Evolutionary conservation across 2,329 filamentous ascomycete genomes (phyloP).

Genomic region (Fusarium lyarnte): DNA sequence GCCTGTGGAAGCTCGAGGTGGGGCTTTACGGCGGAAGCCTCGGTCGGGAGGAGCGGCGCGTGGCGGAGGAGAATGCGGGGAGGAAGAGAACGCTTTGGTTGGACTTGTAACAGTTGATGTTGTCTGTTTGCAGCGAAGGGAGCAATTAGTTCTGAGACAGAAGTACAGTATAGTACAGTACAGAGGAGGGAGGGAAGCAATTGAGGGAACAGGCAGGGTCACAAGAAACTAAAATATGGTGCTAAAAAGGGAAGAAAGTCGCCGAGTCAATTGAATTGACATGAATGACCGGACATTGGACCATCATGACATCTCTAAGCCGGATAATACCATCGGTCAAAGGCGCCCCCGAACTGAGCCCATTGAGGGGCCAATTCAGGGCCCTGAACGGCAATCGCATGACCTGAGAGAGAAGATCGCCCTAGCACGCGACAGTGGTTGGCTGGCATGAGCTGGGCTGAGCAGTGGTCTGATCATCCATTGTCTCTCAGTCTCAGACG

Average conservation of each 20-base stretch:
- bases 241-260: neutral
- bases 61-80: constrained; percentile 43
- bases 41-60: constrained; percentile 39
- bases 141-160: constrained; percentile 7
- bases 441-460: constrained; percentile 21
- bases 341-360: constrained; percentile 29
- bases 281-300: neutral
- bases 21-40: constrained; percentile 39
- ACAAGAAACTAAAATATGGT: neutral
- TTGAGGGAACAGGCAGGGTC: neutral
- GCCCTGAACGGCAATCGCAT: constrained; percentile 29
- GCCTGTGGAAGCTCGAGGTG: constrained; percentile 29
- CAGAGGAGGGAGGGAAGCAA: neutral
- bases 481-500: neutral
- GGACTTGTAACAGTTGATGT: neutral
- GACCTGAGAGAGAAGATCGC: constrained; percentile 35
- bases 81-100: constrained; percentile 8
- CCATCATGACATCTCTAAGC: constrained; percentile 24
- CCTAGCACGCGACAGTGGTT: constrained; percentile 39
- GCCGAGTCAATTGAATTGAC: constrained; percentile 10
- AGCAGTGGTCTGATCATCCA: constrained; percentile 37
- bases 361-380: constrained; percentile 32
- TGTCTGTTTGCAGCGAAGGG: constrained; percentile 21
- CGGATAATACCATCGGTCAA: constrained; percentile 25
- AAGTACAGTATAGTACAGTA: neutral